Base-by-base conservation (phyloP, 2,329 filamentous ascomycete genomes). In the Diaporthe vexans region DNA sequence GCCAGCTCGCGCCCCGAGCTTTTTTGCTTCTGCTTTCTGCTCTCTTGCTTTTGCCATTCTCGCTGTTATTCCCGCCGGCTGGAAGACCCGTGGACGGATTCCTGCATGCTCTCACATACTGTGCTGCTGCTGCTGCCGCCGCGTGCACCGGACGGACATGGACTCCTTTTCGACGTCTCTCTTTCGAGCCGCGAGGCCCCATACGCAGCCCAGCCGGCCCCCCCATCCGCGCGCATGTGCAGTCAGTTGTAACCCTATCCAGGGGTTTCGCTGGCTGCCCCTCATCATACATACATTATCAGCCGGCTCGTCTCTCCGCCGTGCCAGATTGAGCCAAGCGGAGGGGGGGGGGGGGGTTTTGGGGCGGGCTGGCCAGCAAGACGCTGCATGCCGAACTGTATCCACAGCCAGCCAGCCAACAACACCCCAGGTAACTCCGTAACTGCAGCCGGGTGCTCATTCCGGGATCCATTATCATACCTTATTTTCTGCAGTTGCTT, bases 401-500 rank as follows among this genome's bases (percentile, higher is more conserved):
- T 17, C 61, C 61, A 67, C 61, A 35, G 61, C 29, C 61, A 51
- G 29, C 40, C 40, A 51, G 29, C 40, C 40, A 43, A 15, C 26
- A 7, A 5, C 61, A 43, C 61, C 43, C 61, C 4, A 29, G 26
- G 61, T 29, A 29, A 29, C 29, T 29, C 29, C 29, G 29, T 29
- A 29, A 29, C 29, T 52, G 63, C 46, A 67, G 33, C 24, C 63
- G 63, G 63, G 24, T 67, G n/a, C 63, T 37, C 52, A 67, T 67
- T 67, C 63, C 63, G 63, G 63, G 52, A 37, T 52, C 63, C 63
- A 67, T 67, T n/a, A 40, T 52, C 46, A 52, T 67, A 67, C 63
- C 63, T 67, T 67, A 51, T 51, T 57, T 57, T 37, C 61, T 46
- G 58, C 58, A 46, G 58, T 21, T 21, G n/a, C 52, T 33, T 29